Evolutionary conservation across 345 rosid genomes (phyloP).

Genomic region (Luvunga scandens): DNA sequence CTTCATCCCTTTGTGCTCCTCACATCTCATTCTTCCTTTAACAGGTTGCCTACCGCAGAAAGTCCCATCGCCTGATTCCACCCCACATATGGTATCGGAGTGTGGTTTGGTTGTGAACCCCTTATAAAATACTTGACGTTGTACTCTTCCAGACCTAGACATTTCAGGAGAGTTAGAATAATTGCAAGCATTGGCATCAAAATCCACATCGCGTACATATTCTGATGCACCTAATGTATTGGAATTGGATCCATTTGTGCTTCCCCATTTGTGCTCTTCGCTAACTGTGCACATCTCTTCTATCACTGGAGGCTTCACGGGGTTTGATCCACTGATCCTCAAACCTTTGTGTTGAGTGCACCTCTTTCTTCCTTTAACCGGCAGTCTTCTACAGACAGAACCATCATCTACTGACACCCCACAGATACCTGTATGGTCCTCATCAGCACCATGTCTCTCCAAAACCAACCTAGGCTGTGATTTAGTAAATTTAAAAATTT

Average conservation of each 20-base stretch:
- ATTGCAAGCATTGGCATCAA: conserved; percentile 10
- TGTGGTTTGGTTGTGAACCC: not conserved
- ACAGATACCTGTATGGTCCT: conserved; percentile 17
- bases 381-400: conserved; percentile 40
- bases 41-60: conserved; percentile 44
- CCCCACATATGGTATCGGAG: conserved; percentile 40
- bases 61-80: conserved; percentile 43
- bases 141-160: not conserved
- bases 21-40: conserved; percentile 58
- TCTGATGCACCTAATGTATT: conserved; percentile 5
- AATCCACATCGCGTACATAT: not conserved
- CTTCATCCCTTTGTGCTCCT: conserved; percentile 68
- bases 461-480: conserved; percentile 51
- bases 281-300: not conserved
- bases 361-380: conserved; percentile 64
- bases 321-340: not conserved
- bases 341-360: conserved; percentile 27
- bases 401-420: conserved; percentile 40
- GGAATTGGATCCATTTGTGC: conserved; percentile 25
- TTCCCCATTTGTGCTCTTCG: conserved; percentile 59
- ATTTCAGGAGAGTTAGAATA: not conserved
- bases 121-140: not conserved
- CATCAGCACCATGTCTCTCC: conserved; percentile 14
- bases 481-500: conserved; percentile 49
- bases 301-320: not conserved